Evolutionary conservation across 352 stramenopile genomes (phyloP), one percentile per base, ranked within the genome.

Genomic region (Phytophthora quininea): DNA sequence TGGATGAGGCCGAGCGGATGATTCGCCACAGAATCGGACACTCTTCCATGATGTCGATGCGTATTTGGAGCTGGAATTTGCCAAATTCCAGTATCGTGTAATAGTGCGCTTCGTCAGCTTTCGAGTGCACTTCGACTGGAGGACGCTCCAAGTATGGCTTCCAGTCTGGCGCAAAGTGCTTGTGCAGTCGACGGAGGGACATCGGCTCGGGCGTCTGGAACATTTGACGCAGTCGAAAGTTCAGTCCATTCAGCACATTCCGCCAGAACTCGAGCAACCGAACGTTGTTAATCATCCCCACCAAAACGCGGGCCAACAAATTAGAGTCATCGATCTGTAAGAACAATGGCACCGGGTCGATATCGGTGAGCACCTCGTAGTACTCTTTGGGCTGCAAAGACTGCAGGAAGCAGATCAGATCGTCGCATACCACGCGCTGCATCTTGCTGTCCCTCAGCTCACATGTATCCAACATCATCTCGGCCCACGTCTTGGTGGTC

Each of bases 11-110:
- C 9, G 54, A 67, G 12, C 58, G 54, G 37, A 87, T 76, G 19
- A 89, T 73, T 29, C 80, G 76, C 78, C 78, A 89, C 40, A 66
- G 51, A 29, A 89, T 83, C 32, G 82, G 76, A 47, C 67, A 75
- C 30, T 61, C 49, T 1, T 65, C 57, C 4, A 56, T 68, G 10
- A 74, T 62, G 51, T 81, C 76, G 12, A 83, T 70, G 19, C 74
- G 71, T 30, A 90, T 30, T 72, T 90, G 80, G 12, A 88, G 61
- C 45, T 71, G 62, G 47, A 88, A 74, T 2, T 77, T 65, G 9
- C 74, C 50, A 42, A 79, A 74, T 19, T 74, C n/a, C 15, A 86
- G 29, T 10, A 77, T 42, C 9, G 77, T 74, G 5, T 75, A 68
- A 0, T 74, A 47, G 19, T 69, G 60, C 0, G 35, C 58, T n/a